Evolutionary conservation across 129 eudicot species (phyloP), one percentile per base, ranked within the genome.

Genomic region (Flaveria bidentis): DNA sequence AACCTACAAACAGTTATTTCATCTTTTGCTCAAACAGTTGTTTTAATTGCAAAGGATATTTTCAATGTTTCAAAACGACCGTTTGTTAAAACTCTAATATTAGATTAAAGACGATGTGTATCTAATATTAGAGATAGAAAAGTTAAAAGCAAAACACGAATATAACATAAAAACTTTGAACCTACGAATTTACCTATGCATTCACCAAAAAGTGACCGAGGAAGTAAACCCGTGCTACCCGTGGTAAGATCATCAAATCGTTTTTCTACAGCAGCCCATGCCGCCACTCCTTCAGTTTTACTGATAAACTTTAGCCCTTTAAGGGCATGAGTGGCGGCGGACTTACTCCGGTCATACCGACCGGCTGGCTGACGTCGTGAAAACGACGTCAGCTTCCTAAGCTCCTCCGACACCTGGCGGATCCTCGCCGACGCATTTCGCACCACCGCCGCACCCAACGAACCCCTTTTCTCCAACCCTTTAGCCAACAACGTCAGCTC

Each of bases 331-430:
- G 80, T 75, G 0, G 87, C 91, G 6, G 83, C 91, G 0, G 91
- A 87, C 63, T 87, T 87, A 20, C 45, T 84, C 78, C 87, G 47
- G 39, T 85, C 88, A 62, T 66, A 78, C 8, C 77, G 80, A 4
- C 84, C 82, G 2, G 2, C 71, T 0, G 72, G 57, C 0, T 85
- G 76, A 28, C 45, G 78, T 36, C 73, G 66, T 3, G 82, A 65
- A 22, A 33, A 69, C 0, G 96, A 84, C 0, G 93, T 87, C 81
- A 90, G 53, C 4, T 81, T 82, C 75, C 63, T 86, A 14, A 90
- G 92, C 89, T 88, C 96, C 25, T 91, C 87, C 9, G 91, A 86
- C 46, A 91, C 91, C 44, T 90, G 96, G 45, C 76, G 69, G 36
- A 90, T 76, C 44, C 75, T 84, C 0, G 94, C 74, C 9, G 97